Evolutionary conservation across 345 rosid species (phyloP), one percentile per base, ranked within the genome.

Genomic region (Sisymbrium irio): DNA sequence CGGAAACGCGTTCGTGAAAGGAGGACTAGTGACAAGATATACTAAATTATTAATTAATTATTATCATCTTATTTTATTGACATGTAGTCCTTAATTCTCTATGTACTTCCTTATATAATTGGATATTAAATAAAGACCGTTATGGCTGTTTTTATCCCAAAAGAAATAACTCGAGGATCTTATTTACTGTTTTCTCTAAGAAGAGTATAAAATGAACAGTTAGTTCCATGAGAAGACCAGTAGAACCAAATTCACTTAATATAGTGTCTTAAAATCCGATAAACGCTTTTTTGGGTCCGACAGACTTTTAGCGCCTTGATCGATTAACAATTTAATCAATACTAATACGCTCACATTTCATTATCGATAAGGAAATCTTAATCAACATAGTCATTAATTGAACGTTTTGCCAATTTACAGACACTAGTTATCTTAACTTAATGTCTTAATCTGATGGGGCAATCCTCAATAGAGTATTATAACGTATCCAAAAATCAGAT

Each of bases 51-150:
- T 22, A 28, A 25, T 62, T 64, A 53, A 3, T 53, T 25, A 74
- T 65, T 28, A 46, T 56, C 32, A 65, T 39, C 66, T 22, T 65
- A 7, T 56, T 45, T 36, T 65, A 65, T 56, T 56, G 32, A 65
- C 68, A 50, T 37, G 40, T 36, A 50, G 25, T 8, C 33, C 7
- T 35, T 58, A 46, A 50, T 45, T 15, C 57, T 35, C 13, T 60
- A 18, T 74, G 73, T 66, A 66, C 53, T 58, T 47, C 11, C 27
- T 50, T 49, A 19, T 40, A 49, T n/a, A n/a, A n/a, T 40, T 46
- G 32, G 37, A 49, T 56, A 67, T 20, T 30, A 40, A 75, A 75
- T 75, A 75, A 67, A 67, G 62, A 19, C 39, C 30, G 72, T 47
- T 74, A 15, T 40, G 11, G 53, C 25, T 61, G 15, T 28, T 59